These are phyloP conservation scores for Geranium incanum DNA, from an alignment of 441 rosid genomes.

Conservation along the genomic window DNA sequence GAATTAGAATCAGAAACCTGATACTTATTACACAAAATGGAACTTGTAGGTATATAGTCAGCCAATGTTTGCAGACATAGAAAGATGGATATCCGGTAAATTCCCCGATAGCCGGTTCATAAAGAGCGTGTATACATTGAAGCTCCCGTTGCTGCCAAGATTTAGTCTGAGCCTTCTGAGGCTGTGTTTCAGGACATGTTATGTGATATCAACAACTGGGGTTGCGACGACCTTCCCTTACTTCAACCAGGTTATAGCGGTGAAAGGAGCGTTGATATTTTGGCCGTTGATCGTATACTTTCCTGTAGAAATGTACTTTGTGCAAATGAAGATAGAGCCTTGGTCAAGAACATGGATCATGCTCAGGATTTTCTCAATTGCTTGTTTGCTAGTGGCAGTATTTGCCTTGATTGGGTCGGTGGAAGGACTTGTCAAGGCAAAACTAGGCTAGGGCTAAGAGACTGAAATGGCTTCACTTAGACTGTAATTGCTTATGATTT, in stretches of 20 bases:
- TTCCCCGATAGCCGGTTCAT: background rate
- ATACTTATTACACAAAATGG: too few species aligned
- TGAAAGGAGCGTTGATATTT: background rate
- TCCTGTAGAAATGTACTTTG: background rate
- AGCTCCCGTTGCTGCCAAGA: background rate
- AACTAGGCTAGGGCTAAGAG: background rate
- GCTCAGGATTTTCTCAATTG: background rate
- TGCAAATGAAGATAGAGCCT: background rate
- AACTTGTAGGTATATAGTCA: background rate
- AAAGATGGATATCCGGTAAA: background rate
- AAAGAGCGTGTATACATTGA: background rate
- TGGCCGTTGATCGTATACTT: background rate
- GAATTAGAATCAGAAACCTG: too few species aligned
- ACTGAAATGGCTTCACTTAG: too few species aligned
- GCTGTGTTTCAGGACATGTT: background rate
- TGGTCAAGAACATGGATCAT: background rate
- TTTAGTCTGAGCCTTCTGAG: background rate
- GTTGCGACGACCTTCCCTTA: background rate
- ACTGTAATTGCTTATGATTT: too few species aligned
- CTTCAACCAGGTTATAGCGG: constrained; percentile 3
- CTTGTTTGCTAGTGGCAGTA: background rate
- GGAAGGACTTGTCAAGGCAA: background rate
- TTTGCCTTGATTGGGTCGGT: background rate
- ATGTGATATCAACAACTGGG: background rate
- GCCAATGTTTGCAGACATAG: background rate